These are phyloP conservation scores for Amauroascus verrucosus DNA, from an alignment of 2,329 filamentous ascomycete species.

Conservation along the genomic window DNA sequence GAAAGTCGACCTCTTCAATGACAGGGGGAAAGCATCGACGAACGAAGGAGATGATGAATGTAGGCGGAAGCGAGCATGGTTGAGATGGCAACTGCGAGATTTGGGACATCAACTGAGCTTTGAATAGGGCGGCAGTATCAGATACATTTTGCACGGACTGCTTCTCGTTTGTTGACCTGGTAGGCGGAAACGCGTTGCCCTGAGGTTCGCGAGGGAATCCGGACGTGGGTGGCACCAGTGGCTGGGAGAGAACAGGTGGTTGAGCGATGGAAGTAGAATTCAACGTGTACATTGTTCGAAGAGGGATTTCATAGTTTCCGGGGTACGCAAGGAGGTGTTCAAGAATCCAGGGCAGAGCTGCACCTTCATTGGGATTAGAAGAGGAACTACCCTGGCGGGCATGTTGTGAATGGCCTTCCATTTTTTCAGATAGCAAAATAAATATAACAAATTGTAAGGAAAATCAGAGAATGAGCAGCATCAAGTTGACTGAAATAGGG, in stretches of 20 bases:
- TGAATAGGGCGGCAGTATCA: conserved; percentile 35
- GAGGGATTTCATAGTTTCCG: conserved; percentile 53
- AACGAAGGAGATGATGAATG: conserved; percentile 53
- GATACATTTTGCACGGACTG: conserved; percentile 19
- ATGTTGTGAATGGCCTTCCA: conserved; percentile 4
- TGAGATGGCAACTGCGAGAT: conserved; percentile 50
- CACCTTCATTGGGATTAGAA: conserved; percentile 25
- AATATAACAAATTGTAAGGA: background rate
- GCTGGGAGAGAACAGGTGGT: conserved; percentile 21
- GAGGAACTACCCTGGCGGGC: conserved; percentile 1
- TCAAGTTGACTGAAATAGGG: background rate
- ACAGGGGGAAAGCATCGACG: conserved; percentile 48
- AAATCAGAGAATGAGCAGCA: conserved; percentile 9
- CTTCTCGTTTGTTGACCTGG: conserved; percentile 22
- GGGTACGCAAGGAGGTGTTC: conserved; percentile 53
- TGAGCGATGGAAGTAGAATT: conserved; percentile 47
- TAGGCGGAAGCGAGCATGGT: conserved; percentile 51
- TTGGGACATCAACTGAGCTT: conserved; percentile 38
- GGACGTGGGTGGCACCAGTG: conserved; percentile 27
- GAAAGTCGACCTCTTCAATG: conserved; percentile 52
- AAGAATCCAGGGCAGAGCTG: conserved; percentile 44
- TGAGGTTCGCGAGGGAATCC: conserved; percentile 26
- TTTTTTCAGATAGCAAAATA: background rate
- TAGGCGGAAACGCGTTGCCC: conserved; percentile 21
- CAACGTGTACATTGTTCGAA: conserved; percentile 58